Base-by-base conservation (phyloP, 352 stramenopile species). In the Pythium scleroteichum region DNA sequence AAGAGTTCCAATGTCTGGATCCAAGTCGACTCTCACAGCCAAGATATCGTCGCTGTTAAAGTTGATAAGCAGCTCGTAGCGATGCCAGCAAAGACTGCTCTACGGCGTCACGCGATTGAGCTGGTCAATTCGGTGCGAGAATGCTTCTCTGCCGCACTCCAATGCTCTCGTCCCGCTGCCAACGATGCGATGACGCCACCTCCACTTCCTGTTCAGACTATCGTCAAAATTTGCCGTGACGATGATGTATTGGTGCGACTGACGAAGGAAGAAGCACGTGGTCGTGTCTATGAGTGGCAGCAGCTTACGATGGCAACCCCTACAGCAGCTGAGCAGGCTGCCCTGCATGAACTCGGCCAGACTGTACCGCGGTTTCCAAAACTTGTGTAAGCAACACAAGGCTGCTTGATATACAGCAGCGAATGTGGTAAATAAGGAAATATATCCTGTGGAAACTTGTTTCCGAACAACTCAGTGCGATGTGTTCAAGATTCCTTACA, bases 11-110 rank as follows among this genome's bases (percentile, higher is more conserved):
- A 88, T 54, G 83, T 92, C 58, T 90, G 84, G 68, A 45, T 94
- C 12, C 70, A 82, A 46, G 78, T 90, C 49, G 77, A 92, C 51
- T 39, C 53, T 8, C 20, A 26, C 20, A 64, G 62, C 20, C 67
- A 70, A 5, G 78, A 90, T 56, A 89, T 91, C 38, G 56, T 89
- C 22, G 64, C 76, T 7, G 64, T 91, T 35, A 87, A 89, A 51
- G 71, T 94, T 20, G 76, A 88, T 24, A 71, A 74, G 6, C 75
- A 86, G 60, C 67, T 84, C 22, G 66, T 73, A 1, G 64, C 58
- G 8, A 78, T 90, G 47, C 79, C 79, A 2, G 55, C 41, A 9
- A 82, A 81, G 52, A 84, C 72, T 38, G 69, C 69, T 7, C 60
- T 92, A 29, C 72, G 64, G 4, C 42, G 82, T 17, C 52, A 75